Percentiles rank a stretch among this genome's conserved stretches.
phyloP scores from a whole-genome alignment of 2,329 filamentous ascomycete genomes.

The Rachicladosporium sp. region DNA sequence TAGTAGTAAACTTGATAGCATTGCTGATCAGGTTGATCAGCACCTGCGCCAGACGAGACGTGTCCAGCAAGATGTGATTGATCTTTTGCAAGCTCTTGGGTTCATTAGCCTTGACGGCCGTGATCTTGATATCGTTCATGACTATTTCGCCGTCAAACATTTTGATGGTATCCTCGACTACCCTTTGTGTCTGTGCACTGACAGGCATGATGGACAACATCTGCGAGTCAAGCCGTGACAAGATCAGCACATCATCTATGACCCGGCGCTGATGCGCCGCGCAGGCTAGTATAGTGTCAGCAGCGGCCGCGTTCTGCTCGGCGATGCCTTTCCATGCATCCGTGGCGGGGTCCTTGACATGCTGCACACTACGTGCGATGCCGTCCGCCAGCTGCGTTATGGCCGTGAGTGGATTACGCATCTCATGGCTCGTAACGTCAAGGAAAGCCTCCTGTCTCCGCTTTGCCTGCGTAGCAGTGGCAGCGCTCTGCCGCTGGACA shows the following conservation, averaged over 20 bases:
- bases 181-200: slow-evolving; percentile 22
- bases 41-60: slow-evolving; percentile 32
- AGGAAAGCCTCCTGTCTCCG: slow-evolving; percentile 22
- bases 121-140: slow-evolving; percentile 22
- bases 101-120: slow-evolving; percentile 27
- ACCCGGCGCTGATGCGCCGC: slow-evolving; percentile 27
- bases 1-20: slow-evolving; percentile 35
- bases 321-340: slow-evolving; percentile 2
- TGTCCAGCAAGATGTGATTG: slow-evolving; percentile 30
- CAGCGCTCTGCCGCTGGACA: slow-evolving; percentile 22
- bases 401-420: slow-evolving; percentile 31
- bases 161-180: slow-evolving; percentile 22
- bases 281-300: slow-evolving; percentile 20
- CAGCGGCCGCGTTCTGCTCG: slow-evolving; percentile 13
- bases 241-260: slow-evolving; percentile 35
- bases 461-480: slow-evolving; percentile 11
- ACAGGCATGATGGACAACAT: slow-evolving; percentile 26
- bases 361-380: slow-evolving; percentile 16
- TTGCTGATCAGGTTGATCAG: slow-evolving; percentile 34
- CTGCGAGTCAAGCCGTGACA: slow-evolving; percentile 27
- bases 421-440: slow-evolving; percentile 27
- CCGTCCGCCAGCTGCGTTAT: slow-evolving; percentile 33
- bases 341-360: too few species aligned
- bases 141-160: slow-evolving; percentile 29
- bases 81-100: slow-evolving; percentile 20